A percentile compares a stretch with the other conserved stretches of the same genome.
Evolutionary conservation across 2,329 filamentous ascomycete genomes (phyloP).

Genomic region (Calonectria leucothoes): DNA sequence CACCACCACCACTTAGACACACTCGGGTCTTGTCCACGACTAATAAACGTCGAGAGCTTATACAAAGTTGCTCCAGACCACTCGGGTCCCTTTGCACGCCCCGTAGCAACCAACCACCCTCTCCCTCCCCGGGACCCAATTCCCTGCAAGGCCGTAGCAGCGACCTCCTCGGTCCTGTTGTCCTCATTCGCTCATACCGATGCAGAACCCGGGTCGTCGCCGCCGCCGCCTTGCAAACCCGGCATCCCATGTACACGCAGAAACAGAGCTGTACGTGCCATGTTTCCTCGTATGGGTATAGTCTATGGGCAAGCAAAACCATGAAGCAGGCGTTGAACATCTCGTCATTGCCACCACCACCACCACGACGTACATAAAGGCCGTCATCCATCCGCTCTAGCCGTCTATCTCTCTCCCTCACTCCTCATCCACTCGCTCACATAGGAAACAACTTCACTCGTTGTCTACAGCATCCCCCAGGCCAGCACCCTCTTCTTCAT

Average conservation of each 20-base stretch:
- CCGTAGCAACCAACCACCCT: background rate
- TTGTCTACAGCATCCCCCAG: conserved; percentile 34
- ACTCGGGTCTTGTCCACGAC: background rate
- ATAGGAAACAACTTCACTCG: conserved; percentile 45
- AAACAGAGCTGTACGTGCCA: background rate
- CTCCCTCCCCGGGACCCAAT: background rate
- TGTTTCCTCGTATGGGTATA: conserved; percentile 6
- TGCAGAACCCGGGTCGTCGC: conserved; percentile 35
- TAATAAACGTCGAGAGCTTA: background rate
- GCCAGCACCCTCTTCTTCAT: background rate
- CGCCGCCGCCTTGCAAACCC: conserved; percentile 37
- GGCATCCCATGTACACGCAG: conserved; percentile 16
- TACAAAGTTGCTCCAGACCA: background rate
- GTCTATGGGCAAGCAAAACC: background rate
- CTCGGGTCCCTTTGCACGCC: conserved; percentile 14
- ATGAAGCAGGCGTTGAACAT: background rate
- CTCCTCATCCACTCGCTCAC: conserved; percentile 48
- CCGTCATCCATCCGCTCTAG: conserved; percentile 29
- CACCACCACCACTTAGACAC: background rate
- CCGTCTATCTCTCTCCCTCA: conserved; percentile 17
- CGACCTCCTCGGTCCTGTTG: conserved; percentile 28
- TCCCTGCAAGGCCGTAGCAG: conserved; percentile 5
- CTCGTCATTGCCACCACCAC: background rate
- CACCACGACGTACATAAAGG: conserved; percentile 51
- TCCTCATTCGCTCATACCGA: conserved; percentile 24